A percentile compares a stretch with the other conserved stretches of the same genome.
phyloP scores from a whole-genome alignment of 768 basidiomycete genomes.

The Pholiota microspora region DNA sequence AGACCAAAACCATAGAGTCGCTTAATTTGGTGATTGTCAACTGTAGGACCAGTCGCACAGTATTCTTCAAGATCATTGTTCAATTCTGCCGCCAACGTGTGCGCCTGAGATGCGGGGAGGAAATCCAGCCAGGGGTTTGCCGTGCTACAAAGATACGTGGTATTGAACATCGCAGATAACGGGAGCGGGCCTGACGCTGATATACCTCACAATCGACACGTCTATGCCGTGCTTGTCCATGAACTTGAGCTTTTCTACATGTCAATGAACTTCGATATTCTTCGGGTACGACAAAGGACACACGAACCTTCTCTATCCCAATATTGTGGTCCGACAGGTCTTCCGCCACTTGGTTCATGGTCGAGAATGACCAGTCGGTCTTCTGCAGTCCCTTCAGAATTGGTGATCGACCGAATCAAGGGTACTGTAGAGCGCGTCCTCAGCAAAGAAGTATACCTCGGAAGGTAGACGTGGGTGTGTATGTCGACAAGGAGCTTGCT shows the following conservation, averaged over 20 bases:
- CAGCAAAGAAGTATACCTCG: slow-evolving; percentile 71
- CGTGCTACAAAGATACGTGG: slow-evolving; percentile 42
- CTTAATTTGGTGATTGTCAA: slow-evolving; percentile 39
- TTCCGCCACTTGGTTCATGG: slow-evolving; percentile 74
- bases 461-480: slow-evolving; percentile 85
- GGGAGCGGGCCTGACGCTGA: not conserved
- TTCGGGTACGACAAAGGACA: not conserved
- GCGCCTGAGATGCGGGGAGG: slow-evolving; percentile 65
- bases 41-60: slow-evolving; percentile 61
- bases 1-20: slow-evolving; percentile 84
- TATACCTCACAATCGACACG: slow-evolving; percentile 73
- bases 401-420: slow-evolving; percentile 53
- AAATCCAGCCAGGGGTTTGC: slow-evolving; percentile 95
- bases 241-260: slow-evolving; percentile 64
- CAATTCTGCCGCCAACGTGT: slow-evolving; percentile 61
- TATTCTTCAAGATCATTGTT: slow-evolving; percentile 79
- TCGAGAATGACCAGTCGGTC: slow-evolving; percentile 78
- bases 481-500: slow-evolving; percentile 64
- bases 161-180: not conserved
- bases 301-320: slow-evolving; percentile 53
- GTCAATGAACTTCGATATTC: not conserved
- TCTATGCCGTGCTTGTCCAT: slow-evolving; percentile 85
- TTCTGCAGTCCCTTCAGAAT: slow-evolving; percentile 46
- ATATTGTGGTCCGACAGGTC: slow-evolving; percentile 83
- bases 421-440: slow-evolving; percentile 64